These are phyloP conservation scores for Raphidocelis subcapitata DNA, from an alignment of 139 green algal species.

Conservation along the genomic window DNA sequence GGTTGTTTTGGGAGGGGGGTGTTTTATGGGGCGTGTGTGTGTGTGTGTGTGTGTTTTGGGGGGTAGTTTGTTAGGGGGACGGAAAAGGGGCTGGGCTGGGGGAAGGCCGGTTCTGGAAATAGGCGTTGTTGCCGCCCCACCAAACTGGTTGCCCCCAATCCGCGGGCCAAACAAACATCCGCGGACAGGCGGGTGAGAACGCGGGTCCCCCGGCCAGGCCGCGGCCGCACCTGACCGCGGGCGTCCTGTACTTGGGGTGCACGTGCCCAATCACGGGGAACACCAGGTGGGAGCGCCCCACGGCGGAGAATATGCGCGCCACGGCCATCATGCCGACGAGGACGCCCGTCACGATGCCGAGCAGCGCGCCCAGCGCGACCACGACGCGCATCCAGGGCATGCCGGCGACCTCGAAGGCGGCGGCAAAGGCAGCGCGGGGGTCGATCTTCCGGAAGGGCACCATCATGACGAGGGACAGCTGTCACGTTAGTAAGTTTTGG, in stretches of 20 bases:
- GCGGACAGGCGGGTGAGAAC: too few relatives aligned
- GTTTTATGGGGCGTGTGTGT: too few relatives aligned
- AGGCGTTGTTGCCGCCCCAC: too few relatives aligned
- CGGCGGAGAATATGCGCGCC: slow-evolving; percentile 58
- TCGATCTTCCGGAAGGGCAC: slow-evolving; percentile 52
- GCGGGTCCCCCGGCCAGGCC: too few relatives aligned
- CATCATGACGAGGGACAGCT: slow-evolving; percentile 44
- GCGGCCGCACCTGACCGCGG: not conserved
- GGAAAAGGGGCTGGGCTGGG: too few relatives aligned
- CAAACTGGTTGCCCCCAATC: too few relatives aligned
- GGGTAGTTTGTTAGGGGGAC: too few relatives aligned
- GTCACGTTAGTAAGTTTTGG: too few relatives aligned
- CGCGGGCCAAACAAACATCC: too few relatives aligned
- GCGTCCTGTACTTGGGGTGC: slow-evolving; percentile 34
- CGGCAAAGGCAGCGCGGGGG: slow-evolving; percentile 46
- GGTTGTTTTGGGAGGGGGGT: too few relatives aligned
- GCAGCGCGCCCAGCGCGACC: slow-evolving; percentile 16
- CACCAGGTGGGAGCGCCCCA: slow-evolving; percentile 66
- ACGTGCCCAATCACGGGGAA: slow-evolving; percentile 53
- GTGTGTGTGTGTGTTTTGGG: too few relatives aligned
- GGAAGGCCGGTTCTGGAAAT: too few relatives aligned
- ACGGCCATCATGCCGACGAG: slow-evolving; percentile 64
- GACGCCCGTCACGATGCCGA: slow-evolving; percentile 53
- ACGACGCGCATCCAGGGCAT: slow-evolving; percentile 14
- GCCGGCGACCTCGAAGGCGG: slow-evolving; percentile 42